A percentile compares a stretch with the other conserved stretches of the same genome.
These are phyloP conservation scores for Pseudopithomyces maydicus DNA, from an alignment of 2,329 filamentous ascomycete species.

Conservation along the genomic window DNA sequence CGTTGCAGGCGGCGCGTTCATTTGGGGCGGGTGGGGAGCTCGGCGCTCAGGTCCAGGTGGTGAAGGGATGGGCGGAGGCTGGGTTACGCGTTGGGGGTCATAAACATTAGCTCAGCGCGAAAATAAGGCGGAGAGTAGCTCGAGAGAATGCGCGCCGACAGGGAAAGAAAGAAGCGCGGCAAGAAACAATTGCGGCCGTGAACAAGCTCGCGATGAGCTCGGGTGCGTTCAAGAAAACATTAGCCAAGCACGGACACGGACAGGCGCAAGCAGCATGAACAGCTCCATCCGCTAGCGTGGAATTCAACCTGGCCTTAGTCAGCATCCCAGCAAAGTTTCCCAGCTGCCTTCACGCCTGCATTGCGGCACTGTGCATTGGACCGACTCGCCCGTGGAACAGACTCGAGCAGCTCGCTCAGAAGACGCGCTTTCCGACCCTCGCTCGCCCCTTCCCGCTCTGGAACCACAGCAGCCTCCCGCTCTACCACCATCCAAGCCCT, in stretches of 20 bases:
- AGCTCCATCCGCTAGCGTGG: conserved; percentile 13
- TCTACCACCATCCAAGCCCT: no score
- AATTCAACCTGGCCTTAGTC: conserved; percentile 2
- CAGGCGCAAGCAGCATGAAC: conserved; percentile 10
- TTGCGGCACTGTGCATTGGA: background rate
- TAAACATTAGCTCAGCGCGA: conserved; percentile 34
- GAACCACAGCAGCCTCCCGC: no score
- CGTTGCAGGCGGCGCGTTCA: conserved; percentile 48
- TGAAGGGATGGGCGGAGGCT: conserved; percentile 32
- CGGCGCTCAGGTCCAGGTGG: conserved; percentile 24
- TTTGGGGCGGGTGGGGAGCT: conserved; percentile 18
- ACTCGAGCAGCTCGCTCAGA: no score
- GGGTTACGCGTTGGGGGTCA: conserved; percentile 33
- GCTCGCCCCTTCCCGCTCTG: no score
- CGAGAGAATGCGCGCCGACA: conserved; percentile 22
- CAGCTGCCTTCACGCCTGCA: background rate
- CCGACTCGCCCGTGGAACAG: no score
- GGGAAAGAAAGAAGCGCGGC: conserved; percentile 18
- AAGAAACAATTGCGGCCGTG: conserved; percentile 33
- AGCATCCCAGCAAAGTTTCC: background rate
- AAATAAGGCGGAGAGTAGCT: conserved; percentile 6
- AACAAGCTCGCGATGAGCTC: conserved; percentile 19
- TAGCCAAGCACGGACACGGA: conserved; percentile 5
- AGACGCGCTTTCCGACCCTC: no score
- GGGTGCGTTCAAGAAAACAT: conserved; percentile 34